Conservation (phyloP, 805 yeast genomes). For the Myxozyma vanderwaltii region DNA sequence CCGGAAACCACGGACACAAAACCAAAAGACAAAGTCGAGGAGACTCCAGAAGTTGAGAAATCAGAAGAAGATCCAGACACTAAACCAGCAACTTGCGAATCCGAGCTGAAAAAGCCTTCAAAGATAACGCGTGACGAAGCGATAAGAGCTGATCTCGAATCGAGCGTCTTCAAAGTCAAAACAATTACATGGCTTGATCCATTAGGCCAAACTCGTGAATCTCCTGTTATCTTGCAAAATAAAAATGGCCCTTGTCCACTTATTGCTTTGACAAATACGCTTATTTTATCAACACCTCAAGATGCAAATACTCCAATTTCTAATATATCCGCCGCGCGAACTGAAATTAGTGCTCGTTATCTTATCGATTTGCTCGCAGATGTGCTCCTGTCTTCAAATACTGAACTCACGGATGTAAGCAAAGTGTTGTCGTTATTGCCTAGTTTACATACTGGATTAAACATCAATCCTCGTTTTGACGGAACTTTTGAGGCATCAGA, state of each 20-base stretch:
- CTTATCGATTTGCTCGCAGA: conserved; percentile 57
- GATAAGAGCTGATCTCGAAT: conserved; percentile 5
- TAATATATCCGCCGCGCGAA: conserved; percentile 14
- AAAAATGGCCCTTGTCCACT: conserved; percentile 88
- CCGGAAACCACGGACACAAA: neutral
- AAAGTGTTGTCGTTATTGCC: conserved; percentile 61
- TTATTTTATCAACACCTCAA: conserved; percentile 54
- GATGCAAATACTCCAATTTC: conserved; percentile 17
- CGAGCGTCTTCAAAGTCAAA: conserved; percentile 27
- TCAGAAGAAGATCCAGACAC: no score
- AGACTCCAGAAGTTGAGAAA: no score
- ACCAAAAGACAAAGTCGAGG: no score
- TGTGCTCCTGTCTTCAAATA: conserved; percentile 43
- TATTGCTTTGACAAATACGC: conserved; percentile 71
- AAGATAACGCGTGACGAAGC: neutral
- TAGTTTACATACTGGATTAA: conserved; percentile 65
- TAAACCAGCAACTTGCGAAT: no score
- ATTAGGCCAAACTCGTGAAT: conserved; percentile 15
- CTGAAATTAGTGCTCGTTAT: conserved; percentile 44
- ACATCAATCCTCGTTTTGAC: conserved; percentile 69
- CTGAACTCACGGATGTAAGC: conserved; percentile 38
- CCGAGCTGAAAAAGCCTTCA: neutral
- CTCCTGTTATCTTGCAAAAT: conserved; percentile 66
- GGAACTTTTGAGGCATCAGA: conserved; percentile 59
- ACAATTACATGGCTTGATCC: conserved; percentile 25